Evolutionary conservation across 2,329 filamentous ascomycete species (phyloP).

Genomic region (Sphaerostilbella broomeana): DNA sequence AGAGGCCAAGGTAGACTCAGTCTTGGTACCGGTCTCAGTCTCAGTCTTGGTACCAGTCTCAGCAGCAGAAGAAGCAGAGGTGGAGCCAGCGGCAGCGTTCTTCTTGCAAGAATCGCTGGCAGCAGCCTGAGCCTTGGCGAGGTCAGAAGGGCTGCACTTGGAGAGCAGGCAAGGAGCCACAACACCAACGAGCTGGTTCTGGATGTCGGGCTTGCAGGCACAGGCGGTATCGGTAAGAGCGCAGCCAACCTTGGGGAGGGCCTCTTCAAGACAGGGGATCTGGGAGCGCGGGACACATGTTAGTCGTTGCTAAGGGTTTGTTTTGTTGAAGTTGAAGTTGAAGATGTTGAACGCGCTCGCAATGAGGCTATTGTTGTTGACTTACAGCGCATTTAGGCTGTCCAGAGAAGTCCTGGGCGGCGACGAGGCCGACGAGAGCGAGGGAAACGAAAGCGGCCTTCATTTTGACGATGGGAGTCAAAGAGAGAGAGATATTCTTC

Average conservation of each 20-base stretch:
- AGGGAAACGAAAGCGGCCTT: constrained; percentile 32
- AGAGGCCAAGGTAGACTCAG: constrained; percentile 5
- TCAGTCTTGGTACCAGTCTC: constrained; percentile 2
- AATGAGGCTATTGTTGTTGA: too few relatives aligned
- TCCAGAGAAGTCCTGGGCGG: constrained; percentile 32
- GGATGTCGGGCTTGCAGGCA: constrained; percentile 31
- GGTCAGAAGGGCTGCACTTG: constrained; percentile 27
- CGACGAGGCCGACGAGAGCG: constrained; percentile 29
- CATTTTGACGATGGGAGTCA: constrained; percentile 29
- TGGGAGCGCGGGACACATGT: constrained; percentile 10
- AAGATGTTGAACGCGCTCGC: background rate
- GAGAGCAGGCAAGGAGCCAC: constrained; percentile 28
- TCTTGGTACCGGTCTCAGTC: constrained; percentile 4
- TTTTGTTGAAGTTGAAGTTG: background rate
- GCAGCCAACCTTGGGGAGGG: constrained; percentile 33
- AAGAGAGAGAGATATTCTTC: too few relatives aligned
- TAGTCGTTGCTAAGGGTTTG: constrained; percentile 1
- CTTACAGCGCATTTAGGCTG: constrained; percentile 37
- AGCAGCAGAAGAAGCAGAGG: constrained; percentile 7
- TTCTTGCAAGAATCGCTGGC: constrained; percentile 26
- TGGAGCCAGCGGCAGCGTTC: background rate
- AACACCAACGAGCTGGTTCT: constrained; percentile 24
- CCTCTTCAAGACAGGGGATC: constrained; percentile 29
- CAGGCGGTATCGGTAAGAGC: constrained; percentile 30
- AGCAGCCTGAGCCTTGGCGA: constrained; percentile 27